Evolutionary conservation across 116 monocot species (phyloP).

Genomic region (Dioscorea cayenensis): DNA sequence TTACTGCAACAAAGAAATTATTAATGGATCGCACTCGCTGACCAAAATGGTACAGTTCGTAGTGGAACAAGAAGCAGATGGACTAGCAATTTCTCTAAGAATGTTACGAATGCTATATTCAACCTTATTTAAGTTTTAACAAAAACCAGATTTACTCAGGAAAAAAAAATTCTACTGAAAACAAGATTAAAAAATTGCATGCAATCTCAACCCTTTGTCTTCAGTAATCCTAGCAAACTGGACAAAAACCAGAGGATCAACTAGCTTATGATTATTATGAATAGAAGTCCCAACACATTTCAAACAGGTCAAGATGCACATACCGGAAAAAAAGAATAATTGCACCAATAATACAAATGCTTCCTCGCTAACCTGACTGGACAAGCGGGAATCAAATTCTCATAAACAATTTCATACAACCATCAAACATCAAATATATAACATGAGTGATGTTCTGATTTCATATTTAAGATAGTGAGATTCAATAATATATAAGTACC

Average conservation of each 20-base stretch:
- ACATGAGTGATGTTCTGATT: background rate
- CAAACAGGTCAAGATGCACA: background rate
- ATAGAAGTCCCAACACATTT: background rate
- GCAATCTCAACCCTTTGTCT: too few relatives aligned
- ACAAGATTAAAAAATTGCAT: too few relatives aligned
- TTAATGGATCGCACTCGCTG: too few relatives aligned
- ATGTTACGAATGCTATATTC: too few relatives aligned
- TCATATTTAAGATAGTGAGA: background rate
- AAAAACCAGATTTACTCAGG: too few relatives aligned
- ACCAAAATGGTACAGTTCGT: too few relatives aligned
- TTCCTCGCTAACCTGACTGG: background rate
- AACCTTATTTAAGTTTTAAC: too few relatives aligned
- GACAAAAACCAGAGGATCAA: background rate
- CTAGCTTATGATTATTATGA: background rate
- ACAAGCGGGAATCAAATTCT: background rate
- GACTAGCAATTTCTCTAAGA: too few relatives aligned
- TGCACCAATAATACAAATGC: background rate
- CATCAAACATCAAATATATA: background rate
- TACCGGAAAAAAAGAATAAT: background rate
- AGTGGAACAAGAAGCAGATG: too few relatives aligned
- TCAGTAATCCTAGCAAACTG: too few relatives aligned
- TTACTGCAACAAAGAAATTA: too few relatives aligned
- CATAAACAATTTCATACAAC: background rate
- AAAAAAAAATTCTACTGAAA: too few relatives aligned
- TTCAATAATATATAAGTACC: slow-evolving; percentile 20